Percentiles rank a stretch among this genome's conserved stretches.
Conservation (phyloP, 192 early-diverging fungal species). For the Coemansia sp. region DNA sequence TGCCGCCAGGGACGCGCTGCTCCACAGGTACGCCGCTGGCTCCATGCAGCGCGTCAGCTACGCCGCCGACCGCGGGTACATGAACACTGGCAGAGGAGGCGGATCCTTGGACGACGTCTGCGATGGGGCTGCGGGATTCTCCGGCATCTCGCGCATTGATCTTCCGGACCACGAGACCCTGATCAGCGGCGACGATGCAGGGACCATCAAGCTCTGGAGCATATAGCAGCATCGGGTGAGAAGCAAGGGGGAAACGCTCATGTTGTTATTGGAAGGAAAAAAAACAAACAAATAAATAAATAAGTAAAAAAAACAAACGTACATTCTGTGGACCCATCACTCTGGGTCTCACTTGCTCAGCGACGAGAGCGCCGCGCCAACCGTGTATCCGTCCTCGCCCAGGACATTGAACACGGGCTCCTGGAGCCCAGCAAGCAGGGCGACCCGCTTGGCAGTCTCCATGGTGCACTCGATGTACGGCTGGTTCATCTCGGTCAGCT, state of each 20-base stretch:
- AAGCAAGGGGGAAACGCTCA: neutral
- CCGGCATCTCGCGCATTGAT: constrained; percentile 14
- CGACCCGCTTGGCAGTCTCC: constrained; percentile 18
- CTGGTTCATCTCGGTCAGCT: constrained; percentile 54
- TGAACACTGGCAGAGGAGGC: neutral
- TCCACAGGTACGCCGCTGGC: constrained; percentile 61
- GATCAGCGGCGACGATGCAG: constrained; percentile 63
- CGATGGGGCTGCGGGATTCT: constrained; percentile 22
- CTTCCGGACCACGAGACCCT: constrained; percentile 30
- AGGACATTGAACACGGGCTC: constrained; percentile 35
- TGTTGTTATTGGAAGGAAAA: neutral
- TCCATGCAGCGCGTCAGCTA: constrained; percentile 63
- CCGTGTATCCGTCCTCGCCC: constrained; percentile 44
- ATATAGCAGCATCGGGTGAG: constrained; percentile 31
- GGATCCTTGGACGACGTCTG: constrained; percentile 22
- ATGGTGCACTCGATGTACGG: constrained; percentile 42
- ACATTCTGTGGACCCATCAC: too few species aligned
- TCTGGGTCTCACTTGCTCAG: too few species aligned
- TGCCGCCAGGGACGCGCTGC: constrained; percentile 49
- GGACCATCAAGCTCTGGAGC: constrained; percentile 66
- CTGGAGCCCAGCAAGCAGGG: neutral
- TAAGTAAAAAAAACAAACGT: constrained; percentile 8
- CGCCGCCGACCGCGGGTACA: constrained; percentile 52
- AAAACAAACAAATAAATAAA: constrained; percentile 5
- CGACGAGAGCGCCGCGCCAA: constrained; percentile 36